Base-by-base conservation (phyloP, 2,329 filamentous ascomycete genomes). In the Phoma sp. region DNA sequence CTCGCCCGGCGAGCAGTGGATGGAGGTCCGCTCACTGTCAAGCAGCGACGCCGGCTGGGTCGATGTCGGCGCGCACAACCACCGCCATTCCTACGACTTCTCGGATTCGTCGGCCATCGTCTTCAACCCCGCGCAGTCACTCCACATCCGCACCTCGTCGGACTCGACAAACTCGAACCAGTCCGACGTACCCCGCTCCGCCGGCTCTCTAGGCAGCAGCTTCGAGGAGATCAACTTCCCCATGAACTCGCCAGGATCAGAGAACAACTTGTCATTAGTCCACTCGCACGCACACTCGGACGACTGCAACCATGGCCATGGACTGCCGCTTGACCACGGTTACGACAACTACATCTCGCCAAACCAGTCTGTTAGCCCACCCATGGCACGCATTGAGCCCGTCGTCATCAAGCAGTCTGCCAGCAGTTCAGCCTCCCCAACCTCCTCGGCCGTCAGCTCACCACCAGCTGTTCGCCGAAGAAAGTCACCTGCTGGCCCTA, bases 1-100 rank as follows among this genome's bases (percentile, higher is more conserved):
- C 67, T 93, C 90, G 30, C 90, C 90, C 1, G 90, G 88, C 1
- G 88, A 90, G 65, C 90, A 88, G 25, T 93, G 91, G 74, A 80
- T 96, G 39, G 93, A 97, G 75, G 90, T 96, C 28, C 80, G 93
- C 42, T 97, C 93, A 6, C 80, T 96, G 36, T 92, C 92, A n/a
- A 84, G 84, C 61, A 91, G 90, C 68, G 92, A 96, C 65, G 91
- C 93, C 65, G 91, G 91, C 53, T 98, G 93, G 93, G 87, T 86
- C 43, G 85, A 90, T 62, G 87, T 97, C 52, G 90, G 95, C 23
- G 34, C 46, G 10, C 52, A 55, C 30, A 61, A 64, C 23, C 69
- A 73, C 58, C 87, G 87, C 55, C 87, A 86, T 57, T 89, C 87
- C 30, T 87, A 90, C 63, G 90, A 93, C 63, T 83, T 84, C 28